Base-by-base conservation (phyloP, 1,284 basidiomycete genomes). In the Puccinia horiana region DNA sequence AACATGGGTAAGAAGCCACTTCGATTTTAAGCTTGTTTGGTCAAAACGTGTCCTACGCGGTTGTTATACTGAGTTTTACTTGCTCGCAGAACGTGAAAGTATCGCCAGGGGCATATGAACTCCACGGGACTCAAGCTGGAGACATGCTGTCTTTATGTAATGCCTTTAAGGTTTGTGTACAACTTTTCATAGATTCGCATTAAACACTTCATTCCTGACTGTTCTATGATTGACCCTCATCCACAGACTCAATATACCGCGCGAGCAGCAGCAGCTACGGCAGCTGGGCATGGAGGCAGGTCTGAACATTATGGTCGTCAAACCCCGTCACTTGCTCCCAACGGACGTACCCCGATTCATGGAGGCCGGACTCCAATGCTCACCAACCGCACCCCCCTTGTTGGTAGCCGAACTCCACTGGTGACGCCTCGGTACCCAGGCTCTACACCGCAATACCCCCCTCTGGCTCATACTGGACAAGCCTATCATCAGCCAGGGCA, bases 91-190 rank as follows among this genome's bases (percentile, higher is more conserved):
- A 72, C 37, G 83, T 84, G 40, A 83, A 73, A 67, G 56, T 83
- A 47, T 56, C 73, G 12, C 83, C 84, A 44, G 74, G 75, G 18
- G 84, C 84, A 14, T 84, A 83, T 49, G 93, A 93, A 86, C 90
- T 97, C 20, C 93, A 93, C 85, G 93, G 94, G 84, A 93, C 94
- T 18, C 91, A 93, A 72, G 93, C 94, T 40, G 92, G 93, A 12
- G 94, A 93, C 81, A 94, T 98, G 35, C 92, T 93, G 0, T 94
- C 96, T 87, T 88, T 98, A 2, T 96, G 95, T 84, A 94, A 97
- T 86, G 95, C 95, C 23, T 98, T 98, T 91, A 97, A 97, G 91
- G 91, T 94, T 85, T 90, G 80, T n/a, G 29, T 63, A 14, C 44
- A 65, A 37, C 42, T 37, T 23, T 20, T 18, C 54, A 37, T 42